Conservation (phyloP, 371 early-diverging fungal species). For the Modicella reniformis region DNA sequence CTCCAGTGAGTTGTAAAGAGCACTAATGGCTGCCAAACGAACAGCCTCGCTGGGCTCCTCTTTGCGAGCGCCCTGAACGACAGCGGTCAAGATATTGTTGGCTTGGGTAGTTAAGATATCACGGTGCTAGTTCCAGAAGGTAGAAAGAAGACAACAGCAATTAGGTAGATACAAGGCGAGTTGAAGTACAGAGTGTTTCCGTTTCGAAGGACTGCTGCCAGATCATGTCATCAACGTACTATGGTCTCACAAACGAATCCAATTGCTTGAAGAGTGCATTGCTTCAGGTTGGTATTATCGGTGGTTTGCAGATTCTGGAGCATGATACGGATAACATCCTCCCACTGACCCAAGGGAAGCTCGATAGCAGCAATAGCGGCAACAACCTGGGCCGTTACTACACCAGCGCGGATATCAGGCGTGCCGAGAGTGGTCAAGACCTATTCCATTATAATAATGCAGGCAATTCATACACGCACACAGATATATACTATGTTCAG, state of each 20-base stretch:
- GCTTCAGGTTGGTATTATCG: conserved; percentile 71
- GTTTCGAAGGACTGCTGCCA: not conserved
- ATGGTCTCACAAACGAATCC: conserved; percentile 92
- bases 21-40: conserved; percentile 86
- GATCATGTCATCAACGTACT: conserved; percentile 57
- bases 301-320: conserved; percentile 75
- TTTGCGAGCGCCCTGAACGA: conserved; percentile 90
- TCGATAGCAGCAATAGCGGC: conserved; percentile 94
- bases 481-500: no score
- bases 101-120: conserved; percentile 80
- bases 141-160: not conserved
- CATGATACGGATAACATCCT: conserved; percentile 81
- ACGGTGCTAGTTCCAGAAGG: conserved; percentile 66
- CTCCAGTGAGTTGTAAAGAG: conserved; percentile 92
- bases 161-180: not conserved
- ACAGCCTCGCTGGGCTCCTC: conserved; percentile 89
- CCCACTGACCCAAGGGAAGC: conserved; percentile 85
- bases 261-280: conserved; percentile 85
- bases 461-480: no score
- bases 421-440: conserved; percentile 78
- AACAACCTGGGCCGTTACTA: conserved; percentile 82
- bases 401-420: conserved; percentile 71
- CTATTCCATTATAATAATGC: conserved; percentile 47
- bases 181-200: not conserved
- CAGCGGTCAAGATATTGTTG: conserved; percentile 89